These are phyloP conservation scores for Breynia disticha DNA, from an alignment of 441 rosid genomes.

Conservation along the genomic window DNA sequence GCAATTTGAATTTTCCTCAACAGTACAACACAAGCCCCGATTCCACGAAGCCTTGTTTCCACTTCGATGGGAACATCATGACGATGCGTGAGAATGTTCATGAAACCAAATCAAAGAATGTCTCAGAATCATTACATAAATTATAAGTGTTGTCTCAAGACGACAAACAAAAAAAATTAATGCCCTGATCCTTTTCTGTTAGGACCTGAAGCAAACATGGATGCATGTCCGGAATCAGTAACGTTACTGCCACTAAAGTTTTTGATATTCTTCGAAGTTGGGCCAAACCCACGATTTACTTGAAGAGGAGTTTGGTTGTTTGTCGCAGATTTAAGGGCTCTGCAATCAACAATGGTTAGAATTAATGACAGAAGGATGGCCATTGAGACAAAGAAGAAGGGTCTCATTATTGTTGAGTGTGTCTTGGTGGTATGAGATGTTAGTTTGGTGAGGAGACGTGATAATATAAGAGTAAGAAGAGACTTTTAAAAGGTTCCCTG, in stretches of 20 bases:
- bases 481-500: slow-evolving; percentile 14
- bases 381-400: slow-evolving; percentile 24
- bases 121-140: slow-evolving; percentile 12
- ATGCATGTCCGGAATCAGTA: slow-evolving; percentile 19
- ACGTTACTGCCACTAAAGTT: slow-evolving; percentile 2
- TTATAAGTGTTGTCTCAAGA: slow-evolving; percentile 5
- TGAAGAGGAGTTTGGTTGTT: neutral
- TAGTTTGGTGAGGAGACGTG: neutral
- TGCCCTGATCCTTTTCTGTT: slow-evolving; percentile 79
- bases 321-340: slow-evolving; percentile 26
- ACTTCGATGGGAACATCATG: no score
- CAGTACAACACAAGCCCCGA: no score
- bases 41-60: no score
- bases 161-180: slow-evolving; percentile 18
- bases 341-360: slow-evolving; percentile 23
- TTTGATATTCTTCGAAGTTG: slow-evolving; percentile 11
- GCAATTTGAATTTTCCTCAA: no score
- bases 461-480: neutral
- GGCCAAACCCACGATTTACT: no score
- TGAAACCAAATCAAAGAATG: slow-evolving; percentile 19
- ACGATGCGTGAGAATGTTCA: no score
- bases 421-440: slow-evolving; percentile 1
- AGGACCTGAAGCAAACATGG: slow-evolving; percentile 54
- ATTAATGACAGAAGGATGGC: slow-evolving; percentile 21
- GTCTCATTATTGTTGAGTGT: slow-evolving; percentile 25